Evolutionary conservation across 495 filamentous ascomycete species (phyloP).

Genomic region (Sabuloglossum arenarium): DNA sequence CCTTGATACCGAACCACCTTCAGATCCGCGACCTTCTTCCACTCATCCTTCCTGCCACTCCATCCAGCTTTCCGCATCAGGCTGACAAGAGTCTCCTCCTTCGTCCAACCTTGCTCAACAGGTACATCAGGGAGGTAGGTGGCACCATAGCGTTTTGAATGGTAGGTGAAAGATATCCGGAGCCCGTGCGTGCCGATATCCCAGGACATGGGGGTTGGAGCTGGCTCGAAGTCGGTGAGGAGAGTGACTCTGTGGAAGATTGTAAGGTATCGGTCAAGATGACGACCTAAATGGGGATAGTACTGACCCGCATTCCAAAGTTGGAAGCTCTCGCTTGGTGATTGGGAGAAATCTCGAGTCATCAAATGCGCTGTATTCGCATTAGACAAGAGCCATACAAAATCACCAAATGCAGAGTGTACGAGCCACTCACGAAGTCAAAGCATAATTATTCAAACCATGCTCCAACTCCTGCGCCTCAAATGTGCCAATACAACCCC

Average conservation of each 20-base stretch:
- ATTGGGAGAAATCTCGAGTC: constrained; percentile 76
- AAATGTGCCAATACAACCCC: constrained; percentile 95
- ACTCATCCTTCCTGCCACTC: constrained; percentile 43
- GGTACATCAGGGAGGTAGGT: constrained; percentile 91
- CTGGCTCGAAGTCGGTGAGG: constrained; percentile 24
- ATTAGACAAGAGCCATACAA: not conserved
- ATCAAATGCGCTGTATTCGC: constrained; percentile 43
- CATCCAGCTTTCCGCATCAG: constrained; percentile 91
- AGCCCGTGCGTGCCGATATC: constrained; percentile 66
- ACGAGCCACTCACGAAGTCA: constrained; percentile 45
- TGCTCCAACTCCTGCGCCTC: constrained; percentile 50
- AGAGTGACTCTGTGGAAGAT: constrained; percentile 17
- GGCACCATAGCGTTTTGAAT: constrained; percentile 24
- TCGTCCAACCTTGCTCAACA: constrained; percentile 83
- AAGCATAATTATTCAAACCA: constrained; percentile 61
- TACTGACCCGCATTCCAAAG: constrained; percentile 14
- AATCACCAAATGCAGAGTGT: not conserved
- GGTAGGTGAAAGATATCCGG: constrained; percentile 23
- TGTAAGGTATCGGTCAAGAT: not conserved
- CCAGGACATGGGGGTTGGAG: constrained; percentile 60
- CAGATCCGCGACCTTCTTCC: constrained; percentile 52
- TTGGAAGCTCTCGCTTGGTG: constrained; percentile 39
- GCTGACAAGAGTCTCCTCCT: constrained; percentile 75
- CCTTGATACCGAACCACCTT: constrained; percentile 67
- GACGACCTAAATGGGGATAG: not conserved